Base-by-base conservation (phyloP, 1,139 yeast genomes). In the Kurtzmaniella quercitrusa region DNA sequence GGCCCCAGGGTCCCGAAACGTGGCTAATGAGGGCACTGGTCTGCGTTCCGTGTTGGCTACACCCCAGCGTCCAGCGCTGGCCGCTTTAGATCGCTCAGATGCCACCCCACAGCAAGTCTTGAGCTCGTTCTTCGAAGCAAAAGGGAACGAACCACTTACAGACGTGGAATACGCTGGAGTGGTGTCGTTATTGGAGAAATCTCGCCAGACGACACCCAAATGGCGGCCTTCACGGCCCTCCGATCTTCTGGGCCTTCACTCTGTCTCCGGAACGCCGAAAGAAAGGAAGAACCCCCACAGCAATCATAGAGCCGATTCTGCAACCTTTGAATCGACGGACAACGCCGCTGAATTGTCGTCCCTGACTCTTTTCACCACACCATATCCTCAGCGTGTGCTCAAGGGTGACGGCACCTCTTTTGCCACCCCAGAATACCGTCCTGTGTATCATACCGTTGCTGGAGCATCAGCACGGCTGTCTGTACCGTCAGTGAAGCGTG, bases 111-210 rank as follows among this genome's bases (percentile, higher is more conserved):
- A 82, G 59, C 81, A 77, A 43, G 73, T 79, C 24, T 68, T 90
- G 45, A 84, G 91, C 6, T 79, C 75, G 37, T 90, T 90, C 57
- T 90, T 90, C 61, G 74, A 75, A 31, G 70, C 68, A 34, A 89
- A 87, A 57, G 96, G 96, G n/a, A 79, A 82, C 47, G 66, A 66
- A 15, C 91, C 94, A 9, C 68, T 90, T 47, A 74, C 82, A 10
- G 90, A 84, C 15, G 71, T 89, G 41, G 98, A 91, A 60, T 77
- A 83, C 51, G 95, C 85, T 57, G 96, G 96, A 3, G 95, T 90
- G 0, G 63, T 86, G 56, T 78, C 95, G 73, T 59, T 77, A 59
- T 48, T 70, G 44, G 51, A 62, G 17, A 53, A 56, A 42, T 58
- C 70, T 14, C 44, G 41, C n/a, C 46, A 41, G n/a, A 31, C 15